phyloP scores from a whole-genome alignment of 495 filamentous ascomycete genomes.

The Opeltia flavorubescens region DNA sequence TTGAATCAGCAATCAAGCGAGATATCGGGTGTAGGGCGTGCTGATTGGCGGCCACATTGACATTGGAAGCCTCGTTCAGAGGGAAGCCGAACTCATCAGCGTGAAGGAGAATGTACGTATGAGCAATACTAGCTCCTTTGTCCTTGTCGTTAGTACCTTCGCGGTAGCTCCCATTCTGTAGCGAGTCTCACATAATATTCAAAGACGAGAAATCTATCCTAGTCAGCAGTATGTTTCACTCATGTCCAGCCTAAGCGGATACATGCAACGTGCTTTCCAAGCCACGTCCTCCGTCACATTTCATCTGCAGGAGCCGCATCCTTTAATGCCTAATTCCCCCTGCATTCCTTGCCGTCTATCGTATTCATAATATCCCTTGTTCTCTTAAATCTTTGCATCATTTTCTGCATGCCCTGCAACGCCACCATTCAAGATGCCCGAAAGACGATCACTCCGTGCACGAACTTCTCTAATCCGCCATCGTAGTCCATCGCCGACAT shows the following conservation, averaged over 20 bases:
- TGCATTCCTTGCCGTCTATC: no score
- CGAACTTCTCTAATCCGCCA: conserved; percentile 26
- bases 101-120: not conserved
- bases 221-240: not conserved
- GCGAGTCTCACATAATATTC: no score
- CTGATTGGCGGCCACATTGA: no score
- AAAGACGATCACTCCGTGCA: conserved; percentile 36
- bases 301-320: not conserved
- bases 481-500: conserved; percentile 21
- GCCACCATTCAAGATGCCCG: conserved; percentile 25
- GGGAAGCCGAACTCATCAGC: no score
- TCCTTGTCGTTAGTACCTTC: no score
- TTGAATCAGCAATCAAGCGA: no score
- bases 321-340: not conserved
- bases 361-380: conserved; percentile 3
- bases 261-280: not conserved
- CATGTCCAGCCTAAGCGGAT: not conserved
- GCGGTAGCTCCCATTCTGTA: no score
- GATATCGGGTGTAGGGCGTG: no score
- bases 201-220: not conserved
- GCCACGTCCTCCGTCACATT: not conserved
- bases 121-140: not conserved
- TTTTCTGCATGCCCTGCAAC: not conserved
- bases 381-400: conserved; percentile 1
- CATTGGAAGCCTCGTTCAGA: no score